Base-by-base conservation (phyloP, 164 flowering plant genomes). In the Magnolia changhungtana region DNA sequence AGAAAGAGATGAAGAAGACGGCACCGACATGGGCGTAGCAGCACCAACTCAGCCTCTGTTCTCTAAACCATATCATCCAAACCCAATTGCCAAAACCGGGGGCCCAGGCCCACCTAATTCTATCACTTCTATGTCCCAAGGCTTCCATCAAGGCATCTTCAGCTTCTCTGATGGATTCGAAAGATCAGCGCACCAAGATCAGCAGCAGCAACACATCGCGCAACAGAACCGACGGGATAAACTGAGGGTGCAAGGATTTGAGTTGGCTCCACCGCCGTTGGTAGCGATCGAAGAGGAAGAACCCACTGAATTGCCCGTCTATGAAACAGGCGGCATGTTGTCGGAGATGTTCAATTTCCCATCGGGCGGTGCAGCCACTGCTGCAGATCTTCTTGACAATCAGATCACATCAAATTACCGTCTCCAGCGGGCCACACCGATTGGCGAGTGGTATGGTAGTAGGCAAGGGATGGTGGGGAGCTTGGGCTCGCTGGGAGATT, bases 261-360 rank as follows among this genome's bases (percentile, higher is more conserved):
- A 84, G 13, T 84, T 84, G n/a, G 85, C 88, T 0, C 83, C 87
- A 1, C 84, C 88, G 2, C 87, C 87, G 0, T 65, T 88, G 27
- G 89, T 81, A 7, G 87, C 83, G 0, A 73, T 84, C 2, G 88
- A 83, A 14, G 90, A 86, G 23, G 85, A 84, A 63, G 87, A 79
- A 69, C 67, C 87, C 1, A 81, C 81, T 0, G 85, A 76, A 1
- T 73, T 78, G 7, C 87, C 91, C 0, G 92, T 82, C 23, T 92
- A 90, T 64, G 95, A 90, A 20, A 78, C 89, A 0, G 85, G 85
- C 65, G 95, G 92, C 27, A 94, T 92, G 92, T 82, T 94, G 67
- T 92, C 98, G 0, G 98, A 96, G 73, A 92, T 96, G 97, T 92
- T 92, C 84, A 89, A 85, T 86, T 96, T 85, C 74, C 89, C 86